Base-by-base conservation (phyloP, 495 filamentous ascomycete species). In the Penicillium longicatenatum region DNA sequence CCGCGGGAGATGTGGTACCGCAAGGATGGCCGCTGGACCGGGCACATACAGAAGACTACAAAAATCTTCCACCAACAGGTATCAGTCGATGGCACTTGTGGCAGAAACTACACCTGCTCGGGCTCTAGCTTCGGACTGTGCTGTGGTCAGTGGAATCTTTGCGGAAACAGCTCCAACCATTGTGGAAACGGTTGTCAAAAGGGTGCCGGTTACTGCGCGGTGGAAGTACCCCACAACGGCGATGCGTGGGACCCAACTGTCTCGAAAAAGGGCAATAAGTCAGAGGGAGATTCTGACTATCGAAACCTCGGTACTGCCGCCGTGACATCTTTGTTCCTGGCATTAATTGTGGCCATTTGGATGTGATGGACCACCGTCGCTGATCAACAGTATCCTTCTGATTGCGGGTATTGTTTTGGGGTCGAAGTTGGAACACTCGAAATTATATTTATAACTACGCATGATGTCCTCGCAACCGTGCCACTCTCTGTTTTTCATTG, bases 1-100 rank as follows among this genome's bases (percentile, higher is more conserved):
- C 82, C 88, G 3, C 60, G 69, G 0, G 81, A 79, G 22, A 86
- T 89, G 66, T 95, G 91, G 91, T 95, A 87, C 59, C 80, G 82
- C 35, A 62, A 65, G 14, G 74, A 77, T 26, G 59, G 58, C 37
- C 59, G 64, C n/a, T 61, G 63, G 61, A 47, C 54, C 16, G 50
- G 51, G 29, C 52, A 35, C 47, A 59, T 60, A 44, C 49, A 74
- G 55, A 67, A n/a, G 61, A 78, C 62, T 69, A 73, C 56, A 33
- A 59, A 63, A 49, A 50, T 79, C 69, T 50, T 52, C 66, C 29
- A 52, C 2, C 67, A 68, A 44, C 61, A 61, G n/a, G 61, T 84
- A 29, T 82, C 78, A 50, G 29, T 59, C 11, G 80, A 86, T 54
- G 83, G 81, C 0, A 77, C 67, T n/a, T 86, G 84, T 61, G 81